Conservation (phyloP, 257 asterid genomes). For the Rehmannia glutinosa region DNA sequence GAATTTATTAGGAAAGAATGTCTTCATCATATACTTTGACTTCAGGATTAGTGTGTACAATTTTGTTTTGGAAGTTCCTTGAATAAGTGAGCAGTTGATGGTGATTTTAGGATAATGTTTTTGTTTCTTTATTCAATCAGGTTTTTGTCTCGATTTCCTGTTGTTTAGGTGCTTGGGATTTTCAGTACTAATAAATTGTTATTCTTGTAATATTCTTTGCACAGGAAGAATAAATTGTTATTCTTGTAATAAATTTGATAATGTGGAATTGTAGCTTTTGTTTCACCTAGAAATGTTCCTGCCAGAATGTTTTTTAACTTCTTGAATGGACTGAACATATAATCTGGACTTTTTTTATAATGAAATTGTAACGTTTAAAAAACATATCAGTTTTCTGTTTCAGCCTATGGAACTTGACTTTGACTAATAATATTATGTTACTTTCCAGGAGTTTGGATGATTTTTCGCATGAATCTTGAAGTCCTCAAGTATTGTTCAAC, state of each 20-base stretch:
- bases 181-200: neutral
- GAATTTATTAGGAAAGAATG: neutral
- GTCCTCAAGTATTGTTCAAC: slow-evolving; percentile 93
- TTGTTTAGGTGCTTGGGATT: neutral
- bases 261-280: neutral
- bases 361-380: neutral
- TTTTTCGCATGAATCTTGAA: slow-evolving; percentile 97
- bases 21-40: neutral
- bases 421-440: slow-evolving; percentile 12
- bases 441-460: slow-evolving; percentile 89
- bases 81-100: neutral
- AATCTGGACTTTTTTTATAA: neutral
- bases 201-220: neutral
- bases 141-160: neutral
- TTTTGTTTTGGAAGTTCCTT: neutral
- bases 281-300: neutral
- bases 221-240: slow-evolving; percentile 56
- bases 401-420: slow-evolving; percentile 3
- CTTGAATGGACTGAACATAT: neutral
- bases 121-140: neutral
- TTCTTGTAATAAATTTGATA: neutral
- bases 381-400: slow-evolving; percentile 8
- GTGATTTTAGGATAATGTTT: neutral
- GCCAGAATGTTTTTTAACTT: neutral
- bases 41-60: neutral